Percentiles rank a stretch among this genome's conserved stretches.
These are phyloP conservation scores for Solanum virginianum DNA, from an alignment of 257 asterid species.

Conservation along the genomic window DNA sequence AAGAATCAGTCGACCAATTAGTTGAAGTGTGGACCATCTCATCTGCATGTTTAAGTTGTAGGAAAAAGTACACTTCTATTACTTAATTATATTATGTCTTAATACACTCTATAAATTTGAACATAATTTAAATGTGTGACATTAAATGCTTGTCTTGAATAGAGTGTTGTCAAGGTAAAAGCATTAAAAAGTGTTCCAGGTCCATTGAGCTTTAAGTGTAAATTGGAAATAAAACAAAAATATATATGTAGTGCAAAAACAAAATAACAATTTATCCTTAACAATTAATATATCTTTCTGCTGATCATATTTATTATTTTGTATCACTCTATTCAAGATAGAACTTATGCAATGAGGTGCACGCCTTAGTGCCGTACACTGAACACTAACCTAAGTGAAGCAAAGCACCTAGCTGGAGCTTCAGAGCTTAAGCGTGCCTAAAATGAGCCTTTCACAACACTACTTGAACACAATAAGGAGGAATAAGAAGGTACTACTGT, in stretches of 20 bases:
- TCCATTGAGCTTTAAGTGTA: neutral
- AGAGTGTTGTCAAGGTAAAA: neutral
- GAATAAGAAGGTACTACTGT: no score
- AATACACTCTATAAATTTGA: neutral
- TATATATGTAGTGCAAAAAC: neutral
- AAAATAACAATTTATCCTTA: neutral
- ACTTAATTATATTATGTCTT: neutral
- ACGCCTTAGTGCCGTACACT: neutral
- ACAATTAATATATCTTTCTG: neutral
- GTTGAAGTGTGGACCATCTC: neutral
- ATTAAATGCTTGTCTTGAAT: no score
- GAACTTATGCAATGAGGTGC: neutral
- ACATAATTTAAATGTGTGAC: neutral
- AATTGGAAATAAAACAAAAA: neutral
- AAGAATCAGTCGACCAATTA: neutral
- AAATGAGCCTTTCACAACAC: neutral
- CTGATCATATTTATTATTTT: neutral
- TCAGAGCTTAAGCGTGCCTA: neutral
- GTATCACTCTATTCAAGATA: neutral
- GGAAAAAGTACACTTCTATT: neutral
- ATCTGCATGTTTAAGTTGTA: neutral
- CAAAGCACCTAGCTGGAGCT: neutral
- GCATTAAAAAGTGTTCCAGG: neutral
- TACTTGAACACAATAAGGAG: neutral
- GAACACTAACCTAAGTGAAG: neutral